These are phyloP conservation scores for Leucosporidium creatinivorum DNA, from an alignment of 768 basidiomycete species.

Conservation along the genomic window DNA sequence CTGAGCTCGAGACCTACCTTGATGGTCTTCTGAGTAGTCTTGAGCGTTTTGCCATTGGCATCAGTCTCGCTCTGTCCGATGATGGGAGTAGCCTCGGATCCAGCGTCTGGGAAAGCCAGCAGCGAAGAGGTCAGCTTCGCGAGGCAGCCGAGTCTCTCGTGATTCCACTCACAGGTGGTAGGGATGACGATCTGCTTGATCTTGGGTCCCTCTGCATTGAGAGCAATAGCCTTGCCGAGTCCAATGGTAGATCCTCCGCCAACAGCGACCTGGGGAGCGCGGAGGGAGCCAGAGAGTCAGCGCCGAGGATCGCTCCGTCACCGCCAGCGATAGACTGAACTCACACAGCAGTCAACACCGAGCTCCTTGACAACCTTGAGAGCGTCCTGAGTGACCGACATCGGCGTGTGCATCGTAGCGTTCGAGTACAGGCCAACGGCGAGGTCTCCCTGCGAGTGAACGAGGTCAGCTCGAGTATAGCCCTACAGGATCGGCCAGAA, in stretches of 20 bases:
- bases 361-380: slow-evolving; percentile 36
- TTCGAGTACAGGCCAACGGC: slow-evolving; percentile 43
- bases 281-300: neutral
- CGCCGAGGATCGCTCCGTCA: neutral
- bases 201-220: slow-evolving; percentile 39
- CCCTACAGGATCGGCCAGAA: slow-evolving; percentile 24
- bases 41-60: slow-evolving; percentile 33
- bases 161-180: slow-evolving; percentile 41
- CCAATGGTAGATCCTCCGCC: slow-evolving; percentile 46
- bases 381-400: slow-evolving; percentile 43
- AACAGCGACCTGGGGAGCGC: slow-evolving; percentile 28
- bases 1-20: slow-evolving; percentile 22
- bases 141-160: too few relatives aligned
- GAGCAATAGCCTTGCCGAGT: slow-evolving; percentile 45
- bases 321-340: slow-evolving; percentile 6
- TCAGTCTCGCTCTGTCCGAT: slow-evolving; percentile 46
- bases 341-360: slow-evolving; percentile 43
- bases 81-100: slow-evolving; percentile 46
- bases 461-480: neutral
- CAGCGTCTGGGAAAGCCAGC: slow-evolving; percentile 34
- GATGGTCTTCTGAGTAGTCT: slow-evolving; percentile 44
- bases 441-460: slow-evolving; percentile 20
- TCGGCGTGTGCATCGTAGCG: slow-evolving; percentile 47
- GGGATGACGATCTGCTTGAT: slow-evolving; percentile 46
- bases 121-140: neutral